Conservation (phyloP, 805 yeast species). For the Metschnikowia henanensis region DNA sequence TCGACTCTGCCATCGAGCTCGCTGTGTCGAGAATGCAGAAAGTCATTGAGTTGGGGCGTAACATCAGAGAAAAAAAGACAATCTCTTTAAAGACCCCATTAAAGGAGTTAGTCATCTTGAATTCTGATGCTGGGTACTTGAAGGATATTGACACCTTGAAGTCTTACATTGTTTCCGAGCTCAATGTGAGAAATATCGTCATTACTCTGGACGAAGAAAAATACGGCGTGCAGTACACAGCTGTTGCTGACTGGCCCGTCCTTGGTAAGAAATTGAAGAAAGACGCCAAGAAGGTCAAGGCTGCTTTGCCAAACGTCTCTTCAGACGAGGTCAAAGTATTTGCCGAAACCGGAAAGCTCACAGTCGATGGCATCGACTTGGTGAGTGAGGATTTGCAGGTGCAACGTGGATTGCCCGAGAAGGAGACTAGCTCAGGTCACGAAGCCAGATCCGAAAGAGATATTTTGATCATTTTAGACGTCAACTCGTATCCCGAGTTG, state of each 20-base stretch:
- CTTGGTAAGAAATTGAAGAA: constrained; percentile 95
- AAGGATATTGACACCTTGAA: constrained; percentile 76
- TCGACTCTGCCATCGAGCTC: constrained; percentile 78
- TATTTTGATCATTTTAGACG: constrained; percentile 86
- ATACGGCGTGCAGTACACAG: constrained; percentile 89
- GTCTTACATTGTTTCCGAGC: constrained; percentile 82
- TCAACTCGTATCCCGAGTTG: constrained; percentile 82
- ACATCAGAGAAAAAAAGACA: constrained; percentile 92
- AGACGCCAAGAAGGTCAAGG: constrained; percentile 92
- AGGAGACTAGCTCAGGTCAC: constrained; percentile 62
- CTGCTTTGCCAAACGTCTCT: constrained; percentile 79
- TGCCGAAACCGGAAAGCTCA: constrained; percentile 68
- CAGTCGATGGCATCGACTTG: constrained; percentile 87
- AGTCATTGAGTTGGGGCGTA: constrained; percentile 95
- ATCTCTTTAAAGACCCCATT: constrained; percentile 95
- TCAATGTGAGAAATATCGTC: constrained; percentile 85
- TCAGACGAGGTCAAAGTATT: constrained; percentile 82
- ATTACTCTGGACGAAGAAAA: constrained; percentile 89
- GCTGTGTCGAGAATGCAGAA: constrained; percentile 96
- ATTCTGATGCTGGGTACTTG: constrained; percentile 72
- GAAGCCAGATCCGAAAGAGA: constrained; percentile 89
- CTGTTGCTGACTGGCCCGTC: constrained; percentile 99
- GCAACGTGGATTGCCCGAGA: constrained; percentile 81
- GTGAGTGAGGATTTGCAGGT: constrained; percentile 88
- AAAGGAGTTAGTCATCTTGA: constrained; percentile 81